These are phyloP conservation scores for Volvox reticuliferus DNA, from an alignment of 139 green algal genomes.

Conservation along the genomic window DNA sequence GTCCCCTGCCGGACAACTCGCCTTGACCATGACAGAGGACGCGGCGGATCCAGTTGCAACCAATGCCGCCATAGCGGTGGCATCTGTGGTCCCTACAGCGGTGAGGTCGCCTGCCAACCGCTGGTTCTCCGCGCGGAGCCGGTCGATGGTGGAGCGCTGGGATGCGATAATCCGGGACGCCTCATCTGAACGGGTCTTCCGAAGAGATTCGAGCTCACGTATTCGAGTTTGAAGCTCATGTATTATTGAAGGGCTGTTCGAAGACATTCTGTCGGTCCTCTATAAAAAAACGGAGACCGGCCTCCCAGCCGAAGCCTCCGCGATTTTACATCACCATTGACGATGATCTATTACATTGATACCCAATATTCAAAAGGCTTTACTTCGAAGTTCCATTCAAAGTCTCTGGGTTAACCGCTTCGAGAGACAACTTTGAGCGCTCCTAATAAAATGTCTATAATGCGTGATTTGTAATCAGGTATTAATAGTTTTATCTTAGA, in stretches of 20 bases:
- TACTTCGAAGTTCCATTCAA: background rate
- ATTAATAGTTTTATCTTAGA: background rate
- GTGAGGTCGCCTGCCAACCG: constrained; percentile 5
- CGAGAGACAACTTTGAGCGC: background rate
- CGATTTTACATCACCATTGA: background rate
- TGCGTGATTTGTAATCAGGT: background rate
- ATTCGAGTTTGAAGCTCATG: constrained; percentile 43
- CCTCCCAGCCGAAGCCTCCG: background rate
- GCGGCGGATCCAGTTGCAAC: background rate
- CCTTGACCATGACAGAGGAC: constrained; percentile 20
- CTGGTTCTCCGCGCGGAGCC: constrained; percentile 22
- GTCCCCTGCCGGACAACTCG: background rate
- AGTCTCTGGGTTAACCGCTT: background rate
- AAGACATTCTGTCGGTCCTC: background rate
- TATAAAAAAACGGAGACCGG: background rate
- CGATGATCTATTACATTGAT: background rate
- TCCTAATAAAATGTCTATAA: background rate
- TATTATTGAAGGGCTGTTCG: background rate
- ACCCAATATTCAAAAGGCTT: background rate
- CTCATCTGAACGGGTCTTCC: constrained; percentile 16
- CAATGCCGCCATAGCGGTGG: background rate
- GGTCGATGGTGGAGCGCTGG: constrained; percentile 44
- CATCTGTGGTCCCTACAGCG: background rate
- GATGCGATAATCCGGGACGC: constrained; percentile 31
- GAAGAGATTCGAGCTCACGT: constrained; percentile 1